These are phyloP conservation scores for Suhomyces tanzawaensis DNA, from an alignment of 805 yeast genomes.

Conservation along the genomic window DNA sequence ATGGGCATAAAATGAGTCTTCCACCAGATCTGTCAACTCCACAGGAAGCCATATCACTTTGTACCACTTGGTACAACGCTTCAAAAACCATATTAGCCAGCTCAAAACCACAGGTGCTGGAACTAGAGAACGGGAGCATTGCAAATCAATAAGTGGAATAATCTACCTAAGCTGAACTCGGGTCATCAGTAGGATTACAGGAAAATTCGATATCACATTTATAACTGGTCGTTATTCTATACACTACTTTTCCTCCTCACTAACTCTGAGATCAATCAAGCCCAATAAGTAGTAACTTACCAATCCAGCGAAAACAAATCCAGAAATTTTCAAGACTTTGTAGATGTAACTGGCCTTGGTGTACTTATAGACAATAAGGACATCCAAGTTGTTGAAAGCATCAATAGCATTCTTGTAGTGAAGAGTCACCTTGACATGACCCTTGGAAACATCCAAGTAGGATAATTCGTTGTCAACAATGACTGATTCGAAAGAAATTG, in stretches of 20 bases:
- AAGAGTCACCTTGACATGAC: conserved; percentile 73
- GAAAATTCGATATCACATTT: too few species aligned
- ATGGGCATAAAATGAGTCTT: background rate
- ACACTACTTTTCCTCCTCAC: conserved; percentile 9
- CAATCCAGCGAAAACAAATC: conserved; percentile 59
- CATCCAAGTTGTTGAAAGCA: conserved; percentile 54
- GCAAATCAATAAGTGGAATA: too few species aligned
- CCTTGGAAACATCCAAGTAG: conserved; percentile 70
- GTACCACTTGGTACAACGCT: too few species aligned
- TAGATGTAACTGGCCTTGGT: conserved; percentile 48
- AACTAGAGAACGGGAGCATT: too few species aligned
- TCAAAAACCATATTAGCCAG: too few species aligned
- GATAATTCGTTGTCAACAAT: conserved; percentile 44
- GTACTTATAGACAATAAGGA: conserved; percentile 64
- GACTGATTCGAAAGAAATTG: conserved; percentile 42
- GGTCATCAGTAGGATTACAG: too few species aligned
- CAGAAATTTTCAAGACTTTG: conserved; percentile 68
- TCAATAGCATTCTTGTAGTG: conserved; percentile 63
- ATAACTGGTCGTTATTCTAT: conserved; percentile 2
- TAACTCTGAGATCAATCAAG: conserved; percentile 33
- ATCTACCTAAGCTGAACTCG: too few species aligned
- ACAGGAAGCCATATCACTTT: too few species aligned
- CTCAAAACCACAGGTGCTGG: too few species aligned
- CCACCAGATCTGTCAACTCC: too few species aligned
- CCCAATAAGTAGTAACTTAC: conserved; percentile 48